Evolutionary conservation across 495 filamentous ascomycete genomes (phyloP), one percentile per base, ranked within the genome.

Genomic region (Aspergillus diversus): DNA sequence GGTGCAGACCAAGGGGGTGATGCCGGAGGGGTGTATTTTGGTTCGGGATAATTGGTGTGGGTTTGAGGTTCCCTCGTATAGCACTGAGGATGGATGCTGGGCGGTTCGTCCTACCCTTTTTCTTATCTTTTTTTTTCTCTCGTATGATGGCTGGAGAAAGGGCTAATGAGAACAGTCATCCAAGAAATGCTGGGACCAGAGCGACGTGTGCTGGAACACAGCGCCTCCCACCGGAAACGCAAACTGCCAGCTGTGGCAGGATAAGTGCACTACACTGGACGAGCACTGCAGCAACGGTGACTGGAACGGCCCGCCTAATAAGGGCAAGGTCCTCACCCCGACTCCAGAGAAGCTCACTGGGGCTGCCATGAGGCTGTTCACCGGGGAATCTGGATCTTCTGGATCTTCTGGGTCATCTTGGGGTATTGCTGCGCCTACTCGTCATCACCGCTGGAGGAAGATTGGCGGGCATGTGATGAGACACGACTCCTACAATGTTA

Each of bases 1-100:
- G 42, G 54, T 56, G 0, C 79, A 80, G 60, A 68, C 50, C 2
- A 65, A 75, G 34, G 78, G 78, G 5, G 61, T 79, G 12, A 76
- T 84, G 47, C 87, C 86, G 0, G 52, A 66, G 0, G 69, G 73
- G 50, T 90, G 85, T 70, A 75, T 89, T 34, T 70, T 89, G 54
- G 81, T 83, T 61, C 90, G 89, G 67, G 88, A 77, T 42, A 90
- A 92, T 73, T 92, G 89, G 90, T 90, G 87, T 70, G 87, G 81
- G 35, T 66, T 80, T 21, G 82, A 89, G 64, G 74, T 90, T 0
- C 71, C 83, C 0, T 60, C 59, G 8, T 92, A 88, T 71, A 74
- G 70, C 5, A 74, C 75, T 42, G 75, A 85, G 63, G 59, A 64
- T 12, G 81, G 83, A n/a, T 93, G 90, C 78, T 90, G 83, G 82